Conservation (phyloP, 2,329 filamentous ascomycete species). For the Scortechinia acanthostroma region DNA sequence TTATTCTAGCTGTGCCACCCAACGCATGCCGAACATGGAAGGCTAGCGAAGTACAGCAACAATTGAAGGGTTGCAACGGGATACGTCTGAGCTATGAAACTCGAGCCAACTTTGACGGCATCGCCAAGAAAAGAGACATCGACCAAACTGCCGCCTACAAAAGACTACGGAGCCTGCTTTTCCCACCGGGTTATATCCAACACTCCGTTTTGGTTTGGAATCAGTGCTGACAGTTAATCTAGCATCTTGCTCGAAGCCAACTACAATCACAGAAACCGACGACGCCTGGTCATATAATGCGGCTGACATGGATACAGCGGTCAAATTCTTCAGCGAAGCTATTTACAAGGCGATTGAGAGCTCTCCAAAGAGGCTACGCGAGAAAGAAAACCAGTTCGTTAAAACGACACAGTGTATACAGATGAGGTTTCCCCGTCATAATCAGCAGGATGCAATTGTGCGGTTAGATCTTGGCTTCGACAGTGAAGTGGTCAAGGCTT, state of each 20-base stretch:
- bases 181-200: background rate
- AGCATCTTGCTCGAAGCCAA: background rate
- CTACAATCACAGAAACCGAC: background rate
- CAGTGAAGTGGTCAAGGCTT: background rate
- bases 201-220: background rate
- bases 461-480: background rate
- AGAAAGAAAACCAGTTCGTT: background rate
- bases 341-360: background rate
- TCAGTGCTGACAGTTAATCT: background rate
- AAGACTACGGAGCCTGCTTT: background rate
- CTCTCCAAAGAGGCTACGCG: background rate
- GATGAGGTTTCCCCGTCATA: background rate
- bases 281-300: background rate
- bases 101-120: background rate
- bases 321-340: background rate
- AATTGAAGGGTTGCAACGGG: background rate
- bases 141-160: background rate
- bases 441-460: background rate
- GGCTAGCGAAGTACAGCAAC: background rate
- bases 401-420: background rate
- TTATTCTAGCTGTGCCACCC: background rate
- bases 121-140: background rate
- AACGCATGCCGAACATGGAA: background rate
- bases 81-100: background rate
- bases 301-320: background rate